Evolutionary conservation across 305 asterid species (phyloP), one percentile per base, ranked within the genome.

Genomic region (Caryopteris hybrid): DNA sequence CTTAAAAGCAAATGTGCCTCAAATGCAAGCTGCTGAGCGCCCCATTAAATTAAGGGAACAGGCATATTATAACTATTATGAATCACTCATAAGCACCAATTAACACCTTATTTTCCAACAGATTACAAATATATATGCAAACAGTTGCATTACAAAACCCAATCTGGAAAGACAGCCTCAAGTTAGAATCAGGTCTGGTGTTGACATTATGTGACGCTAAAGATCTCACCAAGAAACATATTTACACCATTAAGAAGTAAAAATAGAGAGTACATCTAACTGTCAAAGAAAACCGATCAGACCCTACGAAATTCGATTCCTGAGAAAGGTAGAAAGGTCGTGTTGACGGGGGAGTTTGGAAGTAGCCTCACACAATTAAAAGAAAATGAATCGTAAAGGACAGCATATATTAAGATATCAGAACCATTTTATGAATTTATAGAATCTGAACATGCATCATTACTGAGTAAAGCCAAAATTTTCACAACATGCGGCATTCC

Each of bases 161-260:
- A 13, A 21, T n/a, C 34, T 13, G 16, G 52, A 36, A 21, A 21
- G 38, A 50, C 20, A 22, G 5, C 53, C 27, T 10, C n/a, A 27
- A 38, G 10, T 59, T 36, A 29, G 64, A 27, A 34, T 36, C 65
- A 59, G 50, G 18, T 11, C 38, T 58, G 1, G 11, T 4, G 23
- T 22, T 18, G 36, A 54, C 46, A 29, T 5, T 46, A 10, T 17
- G 43, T 14, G 27, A n/a, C 6, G 13, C 60, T 36, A 14, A 61
- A 27, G 20, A 42, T 66, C n/a, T 68, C 58, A 33, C 16, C 61
- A 41, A 27, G n/a, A 57, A 12, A 73, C 38, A 34, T 55, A 60
- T 52, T 51, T 0, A 10, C 62, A 38, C 34, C 53, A 33, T 39
- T 4, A 39, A 6, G 41, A 31, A 10, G n/a, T 7, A 12, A 31